Base-by-base conservation (phyloP, 1,284 basidiomycete genomes). In the Cerrena zonata region DNA sequence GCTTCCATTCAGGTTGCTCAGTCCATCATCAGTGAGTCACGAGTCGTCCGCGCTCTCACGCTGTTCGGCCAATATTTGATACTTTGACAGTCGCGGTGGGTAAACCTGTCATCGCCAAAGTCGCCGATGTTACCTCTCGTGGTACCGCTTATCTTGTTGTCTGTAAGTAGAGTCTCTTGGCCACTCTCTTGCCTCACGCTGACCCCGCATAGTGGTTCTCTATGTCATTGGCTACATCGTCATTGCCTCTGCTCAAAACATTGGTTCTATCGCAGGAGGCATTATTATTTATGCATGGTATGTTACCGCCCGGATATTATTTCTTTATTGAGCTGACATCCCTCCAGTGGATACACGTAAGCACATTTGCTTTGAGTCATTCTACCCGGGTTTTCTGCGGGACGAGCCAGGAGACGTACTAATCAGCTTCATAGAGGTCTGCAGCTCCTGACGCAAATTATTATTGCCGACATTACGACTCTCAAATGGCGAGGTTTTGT, bases 21-120 rank as follows among this genome's bases (percentile, higher is more conserved):
- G 65, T 72, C 73, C 36, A 78, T 80, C 56, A 84, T 88, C 58
- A 65, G 76, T 84, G 49, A 22, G 63, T 56, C 11, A 27, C 25
- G 25, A 25, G 74, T 26, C 70, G 70, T 22, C 77, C 73, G 62
- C 68, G 70, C 19, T n/a, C 18, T 2, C 13, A 5, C 25, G 22
- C 10, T 27, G 19, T 7, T 10, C 19, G 40, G 5, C 23, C 5
- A 36, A 44, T 24, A 10, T 19, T 24, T 34, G 30, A 15, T 45
- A 25, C n/a, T 45, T 45, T 18, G 15, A 24, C 41, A 72, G 69
- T 82, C 53, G 82, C 82, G 21, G 75, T 83, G 42, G 79, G 86
- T 34, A 91, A 91, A 68, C 89, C 89, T 1, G 76, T 89, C 42
- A 83, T 89, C 58, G 89, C 89, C 2, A 91, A 90, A 67, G 66